A percentile compares a stretch with the other conserved stretches of the same genome.
phyloP scores from a whole-genome alignment of 2,329 filamentous ascomycete species.

The Ophiostoma quercus region DNA sequence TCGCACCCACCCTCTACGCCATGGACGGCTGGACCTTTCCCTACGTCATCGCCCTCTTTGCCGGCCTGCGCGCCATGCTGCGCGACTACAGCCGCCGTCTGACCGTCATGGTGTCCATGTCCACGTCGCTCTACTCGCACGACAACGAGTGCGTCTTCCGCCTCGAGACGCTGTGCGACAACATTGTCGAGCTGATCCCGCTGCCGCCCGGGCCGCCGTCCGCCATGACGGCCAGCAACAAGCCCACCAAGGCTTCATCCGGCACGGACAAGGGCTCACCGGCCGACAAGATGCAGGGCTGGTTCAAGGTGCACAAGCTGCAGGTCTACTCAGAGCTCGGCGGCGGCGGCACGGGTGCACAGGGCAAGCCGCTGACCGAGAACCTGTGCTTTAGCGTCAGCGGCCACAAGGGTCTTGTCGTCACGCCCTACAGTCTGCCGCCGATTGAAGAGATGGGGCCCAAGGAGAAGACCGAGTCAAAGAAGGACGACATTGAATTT shows the following conservation, averaged over 20 bases:
- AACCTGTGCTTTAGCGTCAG: constrained; percentile 90
- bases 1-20: constrained; percentile 81
- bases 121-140: constrained; percentile 73
- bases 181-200: constrained; percentile 67
- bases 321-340: constrained; percentile 86
- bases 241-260: constrained; percentile 30
- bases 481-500: constrained; percentile 70
- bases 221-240: constrained; percentile 7
- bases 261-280: constrained; percentile 33
- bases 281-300: constrained; percentile 77
- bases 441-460: constrained; percentile 69
- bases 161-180: constrained; percentile 80
- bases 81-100: constrained; percentile 60
- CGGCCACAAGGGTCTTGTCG: constrained; percentile 69
- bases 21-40: constrained; percentile 63
- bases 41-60: constrained; percentile 73
- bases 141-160: constrained; percentile 71
- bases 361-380: constrained; percentile 64
- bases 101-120: constrained; percentile 70
- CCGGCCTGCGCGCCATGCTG: constrained; percentile 69
- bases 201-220: constrained; percentile 47
- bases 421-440: constrained; percentile 84
- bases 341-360: constrained; percentile 67
- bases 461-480: constrained; percentile 41
- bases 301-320: constrained; percentile 75